Percentiles rank a stretch among this genome's conserved stretches.
These are phyloP conservation scores for Fagopyrum homotropicum DNA, from an alignment of 148 eudicot species.

Conservation along the genomic window DNA sequence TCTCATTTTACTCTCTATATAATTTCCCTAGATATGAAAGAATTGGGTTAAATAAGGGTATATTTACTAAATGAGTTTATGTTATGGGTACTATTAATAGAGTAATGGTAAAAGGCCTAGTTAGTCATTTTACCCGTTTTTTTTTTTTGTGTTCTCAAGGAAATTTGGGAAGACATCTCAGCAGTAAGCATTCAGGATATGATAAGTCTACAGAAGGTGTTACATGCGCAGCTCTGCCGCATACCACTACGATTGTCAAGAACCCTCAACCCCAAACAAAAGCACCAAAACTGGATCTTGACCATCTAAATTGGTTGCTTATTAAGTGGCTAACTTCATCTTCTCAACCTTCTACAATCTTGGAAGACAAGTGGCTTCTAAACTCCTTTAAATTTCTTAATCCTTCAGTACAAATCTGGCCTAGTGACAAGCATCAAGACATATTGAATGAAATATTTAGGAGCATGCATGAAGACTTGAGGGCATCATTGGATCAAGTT, in stretches of 20 bases:
- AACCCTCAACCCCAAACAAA: constrained; percentile 51
- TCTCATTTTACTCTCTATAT: too few relatives aligned
- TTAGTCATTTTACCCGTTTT: too few relatives aligned
- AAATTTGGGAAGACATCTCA: constrained; percentile 88
- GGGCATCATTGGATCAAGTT: constrained; percentile 46
- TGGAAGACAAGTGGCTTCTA: constrained; percentile 60
- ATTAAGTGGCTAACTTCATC: constrained; percentile 67
- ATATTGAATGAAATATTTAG: constrained; percentile 51
- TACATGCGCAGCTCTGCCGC: constrained; percentile 30
- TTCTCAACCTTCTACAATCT: constrained; percentile 55
- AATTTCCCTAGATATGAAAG: too few relatives aligned
- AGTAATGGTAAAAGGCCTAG: too few relatives aligned
- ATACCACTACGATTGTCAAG: constrained; percentile 33
- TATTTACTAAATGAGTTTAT: too few relatives aligned
- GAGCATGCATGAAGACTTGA: constrained; percentile 66
- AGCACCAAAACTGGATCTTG: constrained; percentile 50
- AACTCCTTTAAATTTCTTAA: constrained; percentile 66
- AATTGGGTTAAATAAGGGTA: too few relatives aligned
- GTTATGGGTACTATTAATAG: too few relatives aligned
- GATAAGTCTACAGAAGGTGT: constrained; percentile 46
- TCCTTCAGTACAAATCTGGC: constrained; percentile 64
- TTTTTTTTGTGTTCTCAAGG: constrained; percentile 28
- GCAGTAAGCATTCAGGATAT: constrained; percentile 86
- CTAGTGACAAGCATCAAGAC: constrained; percentile 49
- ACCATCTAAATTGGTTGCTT: constrained; percentile 82